Conservation (phyloP, 108 stramenopile genomes). For the Nitzschia sp. region DNA sequence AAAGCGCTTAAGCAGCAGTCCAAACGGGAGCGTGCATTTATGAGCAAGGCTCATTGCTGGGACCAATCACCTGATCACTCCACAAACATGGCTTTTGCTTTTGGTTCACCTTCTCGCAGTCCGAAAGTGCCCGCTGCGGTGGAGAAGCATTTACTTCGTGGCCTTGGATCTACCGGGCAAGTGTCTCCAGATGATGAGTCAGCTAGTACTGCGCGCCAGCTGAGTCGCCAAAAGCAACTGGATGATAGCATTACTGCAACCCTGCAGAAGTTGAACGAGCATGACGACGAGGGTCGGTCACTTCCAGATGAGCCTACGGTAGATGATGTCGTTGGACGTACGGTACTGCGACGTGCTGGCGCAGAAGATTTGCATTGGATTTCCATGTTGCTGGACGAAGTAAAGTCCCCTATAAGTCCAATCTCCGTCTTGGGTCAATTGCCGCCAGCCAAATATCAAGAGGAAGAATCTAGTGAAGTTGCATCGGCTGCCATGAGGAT, state of each 20-base stretch:
- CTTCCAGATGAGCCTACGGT: slow-evolving; percentile 41
- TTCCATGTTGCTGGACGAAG: slow-evolving; percentile 33
- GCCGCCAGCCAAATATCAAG: neutral
- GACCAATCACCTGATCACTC: neutral
- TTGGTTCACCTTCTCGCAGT: slow-evolving; percentile 4
- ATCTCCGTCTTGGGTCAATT: neutral
- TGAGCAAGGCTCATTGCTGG: slow-evolving; percentile 5
- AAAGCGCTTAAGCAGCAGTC: slow-evolving; percentile 48
- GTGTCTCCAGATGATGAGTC: neutral
- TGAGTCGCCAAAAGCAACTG: slow-evolving; percentile 44
- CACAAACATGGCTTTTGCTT: slow-evolving; percentile 7
- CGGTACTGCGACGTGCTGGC: slow-evolving; percentile 56
- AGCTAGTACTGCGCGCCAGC: slow-evolving; percentile 6
- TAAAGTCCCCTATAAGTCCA: neutral
- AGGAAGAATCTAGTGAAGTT: neutral
- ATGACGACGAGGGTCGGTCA: slow-evolving; percentile 61
- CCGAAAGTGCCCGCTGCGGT: slow-evolving; percentile 10
- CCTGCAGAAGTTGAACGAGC: slow-evolving; percentile 51
- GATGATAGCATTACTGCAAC: slow-evolving; percentile 37
- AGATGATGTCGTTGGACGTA: slow-evolving; percentile 57
- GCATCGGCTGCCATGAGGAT: neutral
- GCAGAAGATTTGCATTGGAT: slow-evolving; percentile 53
- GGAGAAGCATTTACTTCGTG: slow-evolving; percentile 1
- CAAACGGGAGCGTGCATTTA: slow-evolving; percentile 20
- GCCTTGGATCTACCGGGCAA: neutral